Evolutionary conservation across 2,329 filamentous ascomycete genomes (phyloP).

Genomic region (Phaeosphaeriaceae sp.): DNA sequence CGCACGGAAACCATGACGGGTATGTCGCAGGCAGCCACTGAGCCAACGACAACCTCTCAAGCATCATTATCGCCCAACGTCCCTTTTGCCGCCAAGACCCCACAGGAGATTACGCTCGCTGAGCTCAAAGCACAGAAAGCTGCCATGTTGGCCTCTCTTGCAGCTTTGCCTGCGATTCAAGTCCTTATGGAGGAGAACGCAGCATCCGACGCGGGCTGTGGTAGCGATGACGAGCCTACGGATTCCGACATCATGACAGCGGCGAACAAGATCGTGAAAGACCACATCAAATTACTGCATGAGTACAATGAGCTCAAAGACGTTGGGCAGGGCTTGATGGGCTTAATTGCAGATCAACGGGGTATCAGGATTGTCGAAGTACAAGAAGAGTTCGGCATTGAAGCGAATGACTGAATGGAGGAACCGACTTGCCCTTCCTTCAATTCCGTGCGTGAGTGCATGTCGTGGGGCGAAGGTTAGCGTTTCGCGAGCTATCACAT

Average conservation of each 20-base stretch:
- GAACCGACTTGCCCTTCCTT: background rate
- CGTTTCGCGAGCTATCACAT: too few relatives aligned
- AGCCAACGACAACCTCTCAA: background rate
- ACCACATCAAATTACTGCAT: slow-evolving; percentile 70
- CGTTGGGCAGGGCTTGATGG: slow-evolving; percentile 69
- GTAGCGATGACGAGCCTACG: slow-evolving; percentile 31
- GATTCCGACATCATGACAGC: slow-evolving; percentile 47
- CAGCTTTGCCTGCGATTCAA: slow-evolving; percentile 41
- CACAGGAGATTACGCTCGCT: slow-evolving; percentile 57
- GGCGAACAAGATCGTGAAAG: slow-evolving; percentile 62
- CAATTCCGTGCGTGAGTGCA: too few relatives aligned
- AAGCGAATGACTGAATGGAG: slow-evolving; percentile 49
- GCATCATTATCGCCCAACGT: background rate
- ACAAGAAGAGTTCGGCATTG: slow-evolving; percentile 57
- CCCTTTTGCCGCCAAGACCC: slow-evolving; percentile 30
- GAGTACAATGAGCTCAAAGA: slow-evolving; percentile 77
- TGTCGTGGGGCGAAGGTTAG: too few relatives aligned
- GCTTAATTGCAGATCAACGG: slow-evolving; percentile 70
- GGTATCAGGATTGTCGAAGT: slow-evolving; percentile 61
- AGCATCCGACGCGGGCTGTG: slow-evolving; percentile 21
- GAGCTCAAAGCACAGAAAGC: slow-evolving; percentile 54
- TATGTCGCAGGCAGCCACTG: background rate
- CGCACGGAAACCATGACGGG: background rate
- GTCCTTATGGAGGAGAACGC: slow-evolving; percentile 39
- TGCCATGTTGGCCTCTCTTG: slow-evolving; percentile 42